These are phyloP conservation scores for Diaporthe sp. DNA, from an alignment of 2,329 filamentous ascomycete species.

Conservation along the genomic window DNA sequence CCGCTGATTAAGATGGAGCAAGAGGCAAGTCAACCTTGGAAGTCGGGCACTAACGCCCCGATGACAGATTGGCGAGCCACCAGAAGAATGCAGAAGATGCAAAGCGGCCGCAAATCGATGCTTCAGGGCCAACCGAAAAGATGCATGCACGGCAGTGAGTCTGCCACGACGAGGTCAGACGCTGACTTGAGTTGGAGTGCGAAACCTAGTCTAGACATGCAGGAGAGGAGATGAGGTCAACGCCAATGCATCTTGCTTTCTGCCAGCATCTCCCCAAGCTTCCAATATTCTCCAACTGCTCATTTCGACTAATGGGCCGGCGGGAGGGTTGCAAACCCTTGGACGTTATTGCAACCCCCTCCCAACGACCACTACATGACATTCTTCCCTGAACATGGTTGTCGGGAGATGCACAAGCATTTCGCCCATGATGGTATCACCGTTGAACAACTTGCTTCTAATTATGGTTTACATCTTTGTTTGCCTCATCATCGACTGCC, in stretches of 20 bases:
- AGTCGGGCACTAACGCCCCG: slow-evolving; percentile 36
- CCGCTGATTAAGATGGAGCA: slow-evolving; percentile 36
- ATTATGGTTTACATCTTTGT: neutral
- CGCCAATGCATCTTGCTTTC: slow-evolving; percentile 9
- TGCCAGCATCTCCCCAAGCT: slow-evolving; percentile 13
- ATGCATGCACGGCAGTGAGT: neutral
- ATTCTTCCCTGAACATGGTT: neutral
- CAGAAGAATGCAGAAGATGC: neutral
- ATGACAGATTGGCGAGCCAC: slow-evolving; percentile 30
- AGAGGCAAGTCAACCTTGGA: slow-evolving; percentile 25
- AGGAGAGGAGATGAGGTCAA: slow-evolving; percentile 27
- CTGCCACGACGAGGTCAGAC: neutral
- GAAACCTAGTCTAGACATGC: slow-evolving; percentile 22
- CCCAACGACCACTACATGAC: too few relatives aligned
- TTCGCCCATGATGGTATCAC: neutral
- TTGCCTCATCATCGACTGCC: too few relatives aligned
- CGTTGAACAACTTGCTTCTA: neutral
- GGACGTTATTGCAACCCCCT: neutral
- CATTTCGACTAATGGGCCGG: slow-evolving; percentile 19
- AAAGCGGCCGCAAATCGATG: slow-evolving; percentile 3
- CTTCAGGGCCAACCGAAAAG: slow-evolving; percentile 6
- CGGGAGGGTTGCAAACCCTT: slow-evolving; percentile 11
- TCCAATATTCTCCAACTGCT: slow-evolving; percentile 23
- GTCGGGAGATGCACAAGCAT: neutral
- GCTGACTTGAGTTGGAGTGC: slow-evolving; percentile 1